Evolutionary conservation across 78 protist genomes (phyloP).

Genomic region (Protostelium mycophagum): DNA sequence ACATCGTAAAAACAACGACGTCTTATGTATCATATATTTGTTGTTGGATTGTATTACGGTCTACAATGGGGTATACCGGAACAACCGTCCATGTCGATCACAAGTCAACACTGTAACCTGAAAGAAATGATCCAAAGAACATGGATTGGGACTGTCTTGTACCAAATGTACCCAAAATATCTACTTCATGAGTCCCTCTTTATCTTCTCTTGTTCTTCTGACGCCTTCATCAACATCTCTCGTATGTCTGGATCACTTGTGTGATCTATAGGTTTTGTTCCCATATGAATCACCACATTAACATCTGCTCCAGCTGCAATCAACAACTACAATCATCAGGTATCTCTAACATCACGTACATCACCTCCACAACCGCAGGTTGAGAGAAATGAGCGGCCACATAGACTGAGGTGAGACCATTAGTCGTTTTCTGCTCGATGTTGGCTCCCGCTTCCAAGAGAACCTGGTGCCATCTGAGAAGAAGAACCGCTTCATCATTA

Average conservation of each 20-base stretch:
- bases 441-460: not conserved
- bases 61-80: no score
- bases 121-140: no score
- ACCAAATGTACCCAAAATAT: no score
- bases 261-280: not conserved
- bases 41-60: no score
- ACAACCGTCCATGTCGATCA: no score
- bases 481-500: not conserved
- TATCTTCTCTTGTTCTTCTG: not conserved
- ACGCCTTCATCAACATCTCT: not conserved
- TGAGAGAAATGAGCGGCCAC: not conserved
- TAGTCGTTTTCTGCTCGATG: not conserved
- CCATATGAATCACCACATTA: not conserved
- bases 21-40: no score
- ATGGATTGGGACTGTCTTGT: no score
- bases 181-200: not conserved
- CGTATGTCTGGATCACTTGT: not conserved
- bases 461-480: not conserved
- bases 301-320: not conserved
- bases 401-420: not conserved
- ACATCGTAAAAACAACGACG: no score
- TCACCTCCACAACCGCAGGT: not conserved
- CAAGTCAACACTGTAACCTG: no score
- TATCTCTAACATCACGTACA: not conserved
- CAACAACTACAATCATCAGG: not conserved